phyloP scores from a whole-genome alignment of 257 asterid genomes.

The Plantago ovata region DNA sequence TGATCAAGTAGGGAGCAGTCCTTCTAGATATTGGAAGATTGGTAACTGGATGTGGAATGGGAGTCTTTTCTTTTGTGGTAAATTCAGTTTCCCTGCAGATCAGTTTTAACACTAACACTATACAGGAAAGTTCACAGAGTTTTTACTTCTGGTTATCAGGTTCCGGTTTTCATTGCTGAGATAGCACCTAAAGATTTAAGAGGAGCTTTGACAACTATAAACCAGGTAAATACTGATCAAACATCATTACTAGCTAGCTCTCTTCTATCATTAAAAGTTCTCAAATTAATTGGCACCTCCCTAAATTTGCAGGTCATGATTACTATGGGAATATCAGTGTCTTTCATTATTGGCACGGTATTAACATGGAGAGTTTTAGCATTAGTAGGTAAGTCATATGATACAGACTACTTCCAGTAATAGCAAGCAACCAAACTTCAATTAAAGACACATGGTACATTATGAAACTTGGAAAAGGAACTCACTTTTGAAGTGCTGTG shows the following conservation, averaged over 20 bases:
- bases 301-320: conserved; percentile 71
- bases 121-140: neutral
- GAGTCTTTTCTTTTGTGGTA: conserved; percentile 92
- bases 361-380: conserved; percentile 78
- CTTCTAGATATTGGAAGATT: conserved; percentile 79
- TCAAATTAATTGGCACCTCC: neutral
- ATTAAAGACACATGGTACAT: neutral
- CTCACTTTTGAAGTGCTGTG: conserved; percentile 26
- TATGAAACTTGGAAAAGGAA: neutral
- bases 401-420: neutral
- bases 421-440: neutral
- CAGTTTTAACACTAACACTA: neutral
- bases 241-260: no score
- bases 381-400: conserved; percentile 46
- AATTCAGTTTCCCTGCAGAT: neutral
- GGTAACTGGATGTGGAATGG: conserved; percentile 95
- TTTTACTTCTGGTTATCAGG: conserved; percentile 33
- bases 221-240: conserved; percentile 49
- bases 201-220: conserved; percentile 78
- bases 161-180: conserved; percentile 89
- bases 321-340: conserved; percentile 67
- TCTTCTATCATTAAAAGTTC: neutral
- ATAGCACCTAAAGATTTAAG: conserved; percentile 82
- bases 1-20: conserved; percentile 39
- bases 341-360: conserved; percentile 83